Evolutionary conservation across 257 asterid species (phyloP).

Genomic region (Marsdenia floribunda): DNA sequence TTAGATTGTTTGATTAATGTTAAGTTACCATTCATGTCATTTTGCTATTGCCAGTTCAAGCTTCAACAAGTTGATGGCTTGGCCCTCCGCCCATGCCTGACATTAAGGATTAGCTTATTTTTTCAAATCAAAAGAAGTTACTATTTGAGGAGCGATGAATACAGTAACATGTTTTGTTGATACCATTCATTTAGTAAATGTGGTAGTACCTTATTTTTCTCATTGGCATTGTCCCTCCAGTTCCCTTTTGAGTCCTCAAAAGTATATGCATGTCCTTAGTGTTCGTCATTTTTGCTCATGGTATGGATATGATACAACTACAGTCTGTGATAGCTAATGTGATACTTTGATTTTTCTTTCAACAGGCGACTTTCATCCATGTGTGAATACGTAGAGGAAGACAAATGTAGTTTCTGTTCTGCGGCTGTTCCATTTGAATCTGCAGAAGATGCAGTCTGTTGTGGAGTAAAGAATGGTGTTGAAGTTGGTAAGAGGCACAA

Average conservation of each 20-base stretch:
- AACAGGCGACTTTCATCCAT: neutral
- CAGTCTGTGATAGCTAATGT: neutral
- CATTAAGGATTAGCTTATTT: neutral
- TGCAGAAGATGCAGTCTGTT: slow-evolving; percentile 56
- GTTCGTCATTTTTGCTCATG: neutral
- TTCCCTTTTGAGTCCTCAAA: neutral
- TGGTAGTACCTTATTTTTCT: neutral
- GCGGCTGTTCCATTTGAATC: slow-evolving; percentile 73
- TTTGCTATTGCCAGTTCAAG: neutral
- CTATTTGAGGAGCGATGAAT: neutral
- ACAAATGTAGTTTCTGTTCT: slow-evolving; percentile 65
- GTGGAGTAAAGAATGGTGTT: slow-evolving; percentile 30
- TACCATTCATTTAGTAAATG: neutral
- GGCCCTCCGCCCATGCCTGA: no score
- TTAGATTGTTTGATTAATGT: neutral
- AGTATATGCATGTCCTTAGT: neutral
- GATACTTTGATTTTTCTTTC: neutral
- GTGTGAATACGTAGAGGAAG: slow-evolving; percentile 35
- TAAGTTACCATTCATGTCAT: neutral
- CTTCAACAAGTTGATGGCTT: no score
- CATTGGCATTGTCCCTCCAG: neutral
- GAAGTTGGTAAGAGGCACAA: slow-evolving; percentile 44
- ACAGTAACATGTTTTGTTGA: neutral
- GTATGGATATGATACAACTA: neutral
- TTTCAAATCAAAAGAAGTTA: no score